Conservation (phyloP, 2,329 filamentous ascomycete species). For the Aspergillus unguis region DNA sequence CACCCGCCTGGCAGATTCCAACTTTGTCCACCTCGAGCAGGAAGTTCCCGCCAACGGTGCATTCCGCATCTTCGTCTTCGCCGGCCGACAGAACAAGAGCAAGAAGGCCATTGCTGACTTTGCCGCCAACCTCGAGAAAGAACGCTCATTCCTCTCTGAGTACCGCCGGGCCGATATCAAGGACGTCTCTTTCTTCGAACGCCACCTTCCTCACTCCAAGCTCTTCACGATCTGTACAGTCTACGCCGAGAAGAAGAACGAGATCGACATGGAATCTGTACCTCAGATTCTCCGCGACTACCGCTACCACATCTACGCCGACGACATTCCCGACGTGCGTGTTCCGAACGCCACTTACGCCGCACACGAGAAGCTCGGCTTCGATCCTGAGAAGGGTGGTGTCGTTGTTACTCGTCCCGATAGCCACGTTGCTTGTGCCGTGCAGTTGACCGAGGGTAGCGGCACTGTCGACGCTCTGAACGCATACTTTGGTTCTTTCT, state of each 20-base stretch:
- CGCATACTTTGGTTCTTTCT: slow-evolving; percentile 73
- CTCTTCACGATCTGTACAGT: slow-evolving; percentile 79
- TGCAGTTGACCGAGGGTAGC: slow-evolving; percentile 68
- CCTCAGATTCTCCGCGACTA: slow-evolving; percentile 72
- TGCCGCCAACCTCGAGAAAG: slow-evolving; percentile 59
- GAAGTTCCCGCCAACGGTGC: slow-evolving; percentile 84
- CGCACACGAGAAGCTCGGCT: slow-evolving; percentile 82
- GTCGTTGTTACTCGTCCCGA: slow-evolving; percentile 83
- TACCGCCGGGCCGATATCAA: slow-evolving; percentile 63
- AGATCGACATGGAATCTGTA: slow-evolving; percentile 72
- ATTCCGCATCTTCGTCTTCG: slow-evolving; percentile 83
- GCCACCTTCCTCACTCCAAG: slow-evolving; percentile 75
- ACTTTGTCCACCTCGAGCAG: slow-evolving; percentile 86
- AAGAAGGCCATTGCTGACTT: slow-evolving; percentile 67
- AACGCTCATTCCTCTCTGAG: slow-evolving; percentile 67
- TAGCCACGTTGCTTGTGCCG: slow-evolving; percentile 77
- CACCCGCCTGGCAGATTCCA: slow-evolving; percentile 82
- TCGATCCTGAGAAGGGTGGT: slow-evolving; percentile 69
- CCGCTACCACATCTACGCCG: slow-evolving; percentile 78
- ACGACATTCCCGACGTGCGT: slow-evolving; percentile 71
- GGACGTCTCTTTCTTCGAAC: slow-evolving; percentile 70
- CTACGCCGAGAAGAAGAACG: slow-evolving; percentile 63
- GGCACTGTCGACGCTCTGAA: slow-evolving; percentile 80
- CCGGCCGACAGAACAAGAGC: slow-evolving; percentile 62
- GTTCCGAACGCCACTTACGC: slow-evolving; percentile 68